phyloP scores from a whole-genome alignment of 2,329 filamentous ascomycete genomes.

The Aspergillus pseudoterreus region DNA sequence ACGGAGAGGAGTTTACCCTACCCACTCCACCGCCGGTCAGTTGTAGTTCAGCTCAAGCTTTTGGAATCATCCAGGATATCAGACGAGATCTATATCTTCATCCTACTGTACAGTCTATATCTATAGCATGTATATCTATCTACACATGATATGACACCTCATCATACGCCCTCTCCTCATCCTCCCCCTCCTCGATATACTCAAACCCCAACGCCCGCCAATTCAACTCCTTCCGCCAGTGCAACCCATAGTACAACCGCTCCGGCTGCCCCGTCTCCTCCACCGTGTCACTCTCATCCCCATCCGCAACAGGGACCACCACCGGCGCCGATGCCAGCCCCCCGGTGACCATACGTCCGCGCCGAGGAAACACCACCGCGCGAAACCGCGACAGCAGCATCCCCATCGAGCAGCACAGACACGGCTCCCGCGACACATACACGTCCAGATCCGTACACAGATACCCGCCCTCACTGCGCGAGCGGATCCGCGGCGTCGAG shows the following conservation, averaged over 20 bases:
- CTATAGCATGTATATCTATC: constrained; percentile 3
- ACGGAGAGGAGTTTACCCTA: no score
- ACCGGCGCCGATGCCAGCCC: constrained; percentile 71
- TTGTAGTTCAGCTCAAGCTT: no score
- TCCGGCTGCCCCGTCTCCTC: neutral
- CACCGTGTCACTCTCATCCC: constrained; percentile 3
- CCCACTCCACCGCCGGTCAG: no score
- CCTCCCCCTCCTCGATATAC: constrained; percentile 31
- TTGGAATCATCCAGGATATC: no score
- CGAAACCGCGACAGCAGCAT: constrained; percentile 91
- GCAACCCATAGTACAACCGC: constrained; percentile 53
- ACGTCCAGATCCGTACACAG: constrained; percentile 91
- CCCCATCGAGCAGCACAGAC: constrained; percentile 95
- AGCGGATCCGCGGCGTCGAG: constrained; percentile 54
- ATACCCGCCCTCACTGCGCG: constrained; percentile 76
- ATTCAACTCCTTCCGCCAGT: constrained; percentile 58
- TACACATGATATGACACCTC: constrained; percentile 20
- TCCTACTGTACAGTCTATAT: neutral
- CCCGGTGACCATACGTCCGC: constrained; percentile 73
- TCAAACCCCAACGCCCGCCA: constrained; percentile 49
- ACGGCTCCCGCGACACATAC: constrained; percentile 93
- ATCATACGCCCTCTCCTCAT: constrained; percentile 4
- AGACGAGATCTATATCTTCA: neutral
- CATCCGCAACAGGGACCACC: constrained; percentile 9
- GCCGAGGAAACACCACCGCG: constrained; percentile 65